A percentile compares a stretch with the other conserved stretches of the same genome.
These are phyloP conservation scores for Aureobasidium mangrovei DNA, from an alignment of 2,329 filamentous ascomycete species.

Conservation along the genomic window DNA sequence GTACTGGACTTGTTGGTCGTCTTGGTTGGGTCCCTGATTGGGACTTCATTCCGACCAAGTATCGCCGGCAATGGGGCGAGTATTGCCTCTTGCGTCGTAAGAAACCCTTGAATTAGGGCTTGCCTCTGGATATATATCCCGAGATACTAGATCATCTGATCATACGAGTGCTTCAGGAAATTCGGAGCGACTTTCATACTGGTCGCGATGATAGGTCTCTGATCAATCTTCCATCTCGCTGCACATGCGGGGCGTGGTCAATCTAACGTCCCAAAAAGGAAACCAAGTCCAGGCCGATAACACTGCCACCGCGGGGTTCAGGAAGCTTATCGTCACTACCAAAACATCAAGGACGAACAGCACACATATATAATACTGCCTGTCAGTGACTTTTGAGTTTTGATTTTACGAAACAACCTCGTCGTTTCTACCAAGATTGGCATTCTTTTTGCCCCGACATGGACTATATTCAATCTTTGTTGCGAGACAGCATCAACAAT, in stretches of 20 bases:
- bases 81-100: conserved; percentile 73
- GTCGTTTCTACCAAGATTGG: not conserved
- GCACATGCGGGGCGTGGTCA: not conserved
- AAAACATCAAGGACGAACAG: conserved; percentile 1
- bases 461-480: not conserved
- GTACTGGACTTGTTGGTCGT: conserved; percentile 64
- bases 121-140: not conserved
- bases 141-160: conserved; percentile 7
- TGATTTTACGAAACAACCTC: not conserved
- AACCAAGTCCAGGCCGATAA: conserved; percentile 4
- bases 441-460: not conserved
- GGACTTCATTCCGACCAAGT: conserved; percentile 57
- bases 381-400: not conserved
- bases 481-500: not conserved
- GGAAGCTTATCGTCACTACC: conserved; percentile 7
- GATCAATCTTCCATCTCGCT: no score
- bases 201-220: not conserved
- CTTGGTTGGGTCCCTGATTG: conserved; percentile 74
- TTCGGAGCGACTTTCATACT: not conserved
- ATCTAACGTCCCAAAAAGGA: conserved; percentile 6
- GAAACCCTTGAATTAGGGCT: conserved; percentile 13
- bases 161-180: not conserved
- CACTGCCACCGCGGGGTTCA: not conserved
- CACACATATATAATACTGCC: not conserved
- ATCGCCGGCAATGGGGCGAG: conserved; percentile 70